Base-by-base conservation (phyloP, 2,329 filamentous ascomycete species). In the Whalleya microplaca region DNA sequence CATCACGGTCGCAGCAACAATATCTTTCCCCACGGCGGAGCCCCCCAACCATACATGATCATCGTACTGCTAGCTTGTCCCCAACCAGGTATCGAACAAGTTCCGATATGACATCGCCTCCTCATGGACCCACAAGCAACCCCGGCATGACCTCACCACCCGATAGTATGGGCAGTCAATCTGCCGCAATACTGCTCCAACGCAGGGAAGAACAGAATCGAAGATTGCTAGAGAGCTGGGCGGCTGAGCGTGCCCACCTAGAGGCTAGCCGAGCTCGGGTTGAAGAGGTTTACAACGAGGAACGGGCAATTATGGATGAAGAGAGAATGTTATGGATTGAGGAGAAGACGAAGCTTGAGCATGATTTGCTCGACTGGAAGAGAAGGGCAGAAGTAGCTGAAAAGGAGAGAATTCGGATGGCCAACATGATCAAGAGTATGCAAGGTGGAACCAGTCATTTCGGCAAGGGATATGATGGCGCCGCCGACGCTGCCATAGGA, bases 211-310 rank as follows among this genome's bases (percentile, higher is more conserved):
- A 68, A 18, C 66, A 72, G 51, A 67, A 60, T 50, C 61, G 67
- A 41, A 64, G 58, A 46, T 50, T 71, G 50, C 72, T 77, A 21
- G 79, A 81, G 55, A 79, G 77, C 19, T 83, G 80, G 80, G 79
- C 81, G 63, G 78, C 78, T 9, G 81, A 84, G 66, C 77, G 81
- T 32, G 78, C 76, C 48, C 77, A 83, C 53, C 72, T 84, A 53
- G 81, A 84, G 64, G 80, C 80, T 6, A 82, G 80, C 59, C 78
- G 81, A 10, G 76, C 77, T 45, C 77, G 80, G 14, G 81, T 78
- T 3, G 82, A 84, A 62, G 78, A 82, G 65, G 77, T 84, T n/a
- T 83, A 83, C 64, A 77, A 77, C 59, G 80, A 83, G 62, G 81
- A 84, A 64, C 78, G 80, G 7, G 72, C 72, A 48, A 74, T 83